Base-by-base conservation (phyloP, 495 filamentous ascomycete species). In the Aspergillus baeticus region DNA sequence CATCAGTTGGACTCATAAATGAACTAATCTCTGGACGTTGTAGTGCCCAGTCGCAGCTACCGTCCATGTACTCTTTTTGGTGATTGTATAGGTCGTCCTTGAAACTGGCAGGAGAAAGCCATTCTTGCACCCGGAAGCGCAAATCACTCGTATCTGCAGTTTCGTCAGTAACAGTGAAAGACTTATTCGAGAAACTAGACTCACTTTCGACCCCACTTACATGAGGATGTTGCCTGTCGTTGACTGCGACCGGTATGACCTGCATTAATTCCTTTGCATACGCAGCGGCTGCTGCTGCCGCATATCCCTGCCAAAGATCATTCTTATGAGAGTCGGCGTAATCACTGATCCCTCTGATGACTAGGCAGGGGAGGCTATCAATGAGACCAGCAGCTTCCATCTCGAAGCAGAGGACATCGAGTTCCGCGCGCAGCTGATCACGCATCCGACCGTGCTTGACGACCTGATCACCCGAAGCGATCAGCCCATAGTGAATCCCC, bases 251-350 rank as follows among this genome's bases (percentile, higher is more conserved):
- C 7, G 31, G 31, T 1, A 51, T 38, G 21, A 37, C 5, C 14
- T 38, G 33, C 35, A 51, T 36, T 6, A 51, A 15, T 21, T 51
- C 47, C 33, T 38, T 51, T 37, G 47, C 47, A 22, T 51, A 51
- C 0, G 47, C 47, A 4, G 47, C 47, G 7, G 47, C 31, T 6
- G 47, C 21, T 5, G 47, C 47, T 5, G 47, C 47, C 3, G 34
- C 47, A 37, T 51, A 51, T 4, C 44, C 33, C 10, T 51, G 47
- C 47, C 47, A 51, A 21, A 21, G 3, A 6, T 37, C 47, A 51
- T 51, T 51, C 17, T 37, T 36, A 14, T 38, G 47, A 10, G 47
- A 37, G 21, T 51, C 47, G 8, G 47, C 31, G 21, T 52, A 58
- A 17, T 52, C 33, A 20, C 48, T 44, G 41, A 29, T 52, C 20